phyloP scores from a whole-genome alignment of 345 rosid species.

The Combretum micranthum region DNA sequence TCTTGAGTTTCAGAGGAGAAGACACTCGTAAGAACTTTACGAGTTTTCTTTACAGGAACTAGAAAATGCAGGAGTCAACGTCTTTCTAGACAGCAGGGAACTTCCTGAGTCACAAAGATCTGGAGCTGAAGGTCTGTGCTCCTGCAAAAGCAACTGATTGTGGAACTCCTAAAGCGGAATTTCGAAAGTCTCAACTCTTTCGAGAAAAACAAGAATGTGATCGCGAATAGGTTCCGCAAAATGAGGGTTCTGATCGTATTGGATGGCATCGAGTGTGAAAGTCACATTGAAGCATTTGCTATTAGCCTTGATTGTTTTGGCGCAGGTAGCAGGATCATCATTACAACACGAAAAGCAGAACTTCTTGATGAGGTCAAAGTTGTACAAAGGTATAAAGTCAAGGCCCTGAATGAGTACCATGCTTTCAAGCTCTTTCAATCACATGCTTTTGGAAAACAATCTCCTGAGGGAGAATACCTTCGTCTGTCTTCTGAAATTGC shows the following conservation, averaged over 20 bases:
- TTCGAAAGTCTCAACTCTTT: neutral
- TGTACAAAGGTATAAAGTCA: neutral
- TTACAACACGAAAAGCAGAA: accelerated
- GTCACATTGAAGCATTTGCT: neutral
- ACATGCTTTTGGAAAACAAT: slow-evolving; percentile 2
- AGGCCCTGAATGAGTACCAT: neutral
- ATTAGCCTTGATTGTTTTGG: neutral
- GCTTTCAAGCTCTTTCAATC: neutral
- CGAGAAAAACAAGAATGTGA: neutral
- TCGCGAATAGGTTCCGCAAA: neutral
- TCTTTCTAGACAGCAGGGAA: neutral
- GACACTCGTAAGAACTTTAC: neutral
- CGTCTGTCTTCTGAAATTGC: neutral
- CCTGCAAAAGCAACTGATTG: neutral
- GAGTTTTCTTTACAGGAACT: neutral
- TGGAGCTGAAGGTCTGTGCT: neutral
- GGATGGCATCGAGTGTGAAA: neutral
- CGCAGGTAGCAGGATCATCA: slow-evolving; percentile 1
- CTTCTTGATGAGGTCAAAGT: no score
- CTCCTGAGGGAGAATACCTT: neutral
- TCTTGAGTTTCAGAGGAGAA: neutral
- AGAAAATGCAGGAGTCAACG: neutral
- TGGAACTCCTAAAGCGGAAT: neutral
- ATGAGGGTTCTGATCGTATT: slow-evolving; percentile 8
- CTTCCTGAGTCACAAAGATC: neutral